Percentiles rank a stretch among this genome's conserved stretches.
phyloP scores from a whole-genome alignment of 2,329 filamentous ascomycete genomes.

The Botrytis squamosa region DNA sequence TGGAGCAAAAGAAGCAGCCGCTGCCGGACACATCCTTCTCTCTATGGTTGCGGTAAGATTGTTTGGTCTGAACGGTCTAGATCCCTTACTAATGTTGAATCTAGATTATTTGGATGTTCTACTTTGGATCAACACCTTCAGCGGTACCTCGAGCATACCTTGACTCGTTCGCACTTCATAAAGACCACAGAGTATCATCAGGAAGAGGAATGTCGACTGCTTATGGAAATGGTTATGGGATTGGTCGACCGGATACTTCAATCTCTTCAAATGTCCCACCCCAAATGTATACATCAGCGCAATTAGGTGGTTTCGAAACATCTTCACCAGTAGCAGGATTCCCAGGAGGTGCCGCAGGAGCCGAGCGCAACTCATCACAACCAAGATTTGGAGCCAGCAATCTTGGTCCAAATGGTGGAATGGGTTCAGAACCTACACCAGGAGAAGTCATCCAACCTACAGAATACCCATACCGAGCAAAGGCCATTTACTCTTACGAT shows the following conservation, averaged over 20 bases:
- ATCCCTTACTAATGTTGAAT: constrained; percentile 21
- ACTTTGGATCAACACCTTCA: constrained; percentile 90
- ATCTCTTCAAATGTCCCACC: constrained; percentile 74
- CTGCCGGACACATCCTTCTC: constrained; percentile 88
- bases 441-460: constrained; percentile 70
- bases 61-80: not conserved
- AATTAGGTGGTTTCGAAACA: constrained; percentile 94
- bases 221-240: constrained; percentile 69
- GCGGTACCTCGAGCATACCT: constrained; percentile 85
- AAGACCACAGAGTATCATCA: constrained; percentile 57
- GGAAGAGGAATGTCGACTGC: constrained; percentile 61
- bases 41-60: constrained; percentile 83
- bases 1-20: constrained; percentile 77
- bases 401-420: constrained; percentile 35
- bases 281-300: constrained; percentile 96
- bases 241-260: constrained; percentile 77
- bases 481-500: constrained; percentile 98
- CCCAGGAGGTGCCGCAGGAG: constrained; percentile 33
- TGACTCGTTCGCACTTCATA: constrained; percentile 92
- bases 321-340: constrained; percentile 69
- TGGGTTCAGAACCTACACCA: constrained; percentile 34
- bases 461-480: constrained; percentile 95
- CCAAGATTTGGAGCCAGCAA: constrained; percentile 42
- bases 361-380: constrained; percentile 62
- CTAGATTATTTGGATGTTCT: constrained; percentile 97